Evolutionary conservation across 2,329 filamentous ascomycete species (phyloP), one percentile per base, ranked within the genome.

Genomic region (Fusarium sp.): DNA sequence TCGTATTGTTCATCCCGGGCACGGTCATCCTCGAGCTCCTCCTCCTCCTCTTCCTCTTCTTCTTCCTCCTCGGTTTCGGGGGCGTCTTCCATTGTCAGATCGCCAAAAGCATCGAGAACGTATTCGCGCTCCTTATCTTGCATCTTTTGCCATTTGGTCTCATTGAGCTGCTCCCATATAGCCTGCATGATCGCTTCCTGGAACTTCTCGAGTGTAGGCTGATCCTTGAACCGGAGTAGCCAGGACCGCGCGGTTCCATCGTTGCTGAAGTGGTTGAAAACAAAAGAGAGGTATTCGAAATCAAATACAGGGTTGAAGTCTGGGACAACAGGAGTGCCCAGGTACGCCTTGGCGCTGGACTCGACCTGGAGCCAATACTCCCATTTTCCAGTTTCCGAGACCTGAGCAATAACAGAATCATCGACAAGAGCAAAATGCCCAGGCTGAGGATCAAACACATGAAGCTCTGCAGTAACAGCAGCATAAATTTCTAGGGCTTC

Each of bases 271-370:
- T 98, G 94, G 77, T 99, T 99, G 87, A 99, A 99, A 76, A 99
- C 98, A 79, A 98, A 98, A 0, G 95, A 98, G n/a, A 97, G 86
- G 75, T 95, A 98, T 80, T 99, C 96, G 72, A 98, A 98, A 82
- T 98, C 98, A 85, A 98, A 99, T 22, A 99, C 94, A 0, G 96
- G 96, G 75, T 98, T 98, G 80, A 98, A 94, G 74, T 99, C 96
- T 9, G 93, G 91, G 30, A 94, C 85, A 30, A 99, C 89, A 4
- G 91, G 87, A 70, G 97, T 93, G 24, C 94, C 94, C 4, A 99
- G 84, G 93, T 94, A 98, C 57, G 94, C 90, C 75, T 90, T 90
- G 34, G 93, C 89, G 41, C 88, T 85, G 67, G 91, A 91, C 44
- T 88, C 88, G 58, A 98, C 91, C 77, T 98, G 93, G 32, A 99